phyloP scores from a whole-genome alignment of 176 grass and related monocot genomes.

The Paspalum notatum region DNA sequence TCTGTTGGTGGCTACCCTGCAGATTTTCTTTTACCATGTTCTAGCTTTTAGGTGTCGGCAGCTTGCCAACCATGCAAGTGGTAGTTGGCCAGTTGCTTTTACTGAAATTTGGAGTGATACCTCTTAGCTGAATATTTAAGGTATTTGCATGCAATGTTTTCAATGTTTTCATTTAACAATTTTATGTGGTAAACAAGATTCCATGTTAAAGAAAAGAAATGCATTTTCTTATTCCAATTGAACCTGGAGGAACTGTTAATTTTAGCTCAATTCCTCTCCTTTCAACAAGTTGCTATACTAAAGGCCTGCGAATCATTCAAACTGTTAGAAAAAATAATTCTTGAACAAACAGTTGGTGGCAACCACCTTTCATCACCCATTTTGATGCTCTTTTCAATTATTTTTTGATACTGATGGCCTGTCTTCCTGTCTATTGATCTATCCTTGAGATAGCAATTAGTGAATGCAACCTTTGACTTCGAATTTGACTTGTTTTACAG shows the following conservation, averaged over 20 bases:
- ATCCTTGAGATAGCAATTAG: conserved; percentile 21
- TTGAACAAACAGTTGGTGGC: conserved; percentile 56
- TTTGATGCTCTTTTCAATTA: conserved; percentile 47
- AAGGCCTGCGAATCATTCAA: no score
- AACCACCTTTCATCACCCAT: conserved; percentile 47
- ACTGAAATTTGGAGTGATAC: conserved; percentile 15
- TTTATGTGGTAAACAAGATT: conserved; percentile 17
- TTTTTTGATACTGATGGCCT: conserved; percentile 45
- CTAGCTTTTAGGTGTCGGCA: conserved; percentile 42
- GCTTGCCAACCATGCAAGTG: conserved; percentile 43
- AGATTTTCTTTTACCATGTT: conserved; percentile 27
- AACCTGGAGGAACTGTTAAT: conserved; percentile 12
- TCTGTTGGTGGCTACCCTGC: conserved; percentile 10
- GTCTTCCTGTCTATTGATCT: conserved; percentile 21
- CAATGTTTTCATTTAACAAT: background rate
- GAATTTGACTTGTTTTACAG: conserved; percentile 1
- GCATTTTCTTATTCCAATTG: conserved; percentile 21
- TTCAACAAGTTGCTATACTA: no score
- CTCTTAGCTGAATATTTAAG: conserved; percentile 11
- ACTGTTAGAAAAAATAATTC: conserved; percentile 28
- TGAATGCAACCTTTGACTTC: conserved; percentile 5
- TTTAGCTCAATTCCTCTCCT: conserved; percentile 22
- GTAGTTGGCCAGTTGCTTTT: conserved; percentile 37
- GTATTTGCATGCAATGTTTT: conserved; percentile 26
- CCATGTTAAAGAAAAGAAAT: conserved; percentile 9